phyloP scores from a whole-genome alignment of 192 early-diverging fungal genomes.

The Coemansia sp. region DNA sequence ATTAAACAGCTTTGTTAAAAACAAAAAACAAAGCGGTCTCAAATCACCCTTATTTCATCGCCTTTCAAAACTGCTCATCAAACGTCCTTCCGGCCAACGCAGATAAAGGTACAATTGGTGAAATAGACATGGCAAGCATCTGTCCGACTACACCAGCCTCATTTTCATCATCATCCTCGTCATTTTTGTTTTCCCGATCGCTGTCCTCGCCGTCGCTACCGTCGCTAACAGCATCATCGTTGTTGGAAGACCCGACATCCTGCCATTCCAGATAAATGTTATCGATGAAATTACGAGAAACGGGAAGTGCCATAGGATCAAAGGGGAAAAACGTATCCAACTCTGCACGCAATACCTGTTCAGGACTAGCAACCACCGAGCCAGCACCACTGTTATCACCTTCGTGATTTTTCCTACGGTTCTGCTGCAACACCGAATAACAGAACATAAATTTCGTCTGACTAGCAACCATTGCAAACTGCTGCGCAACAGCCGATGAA shows the following conservation, averaged over 20 bases:
- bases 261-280: conserved; percentile 81
- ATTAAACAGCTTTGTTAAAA: background rate
- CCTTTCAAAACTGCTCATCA: conserved; percentile 5
- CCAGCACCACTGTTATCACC: background rate
- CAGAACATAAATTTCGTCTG: conserved; percentile 83
- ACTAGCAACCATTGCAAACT: conserved; percentile 83
- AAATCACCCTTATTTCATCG: too few species aligned
- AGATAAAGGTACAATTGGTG: conserved; percentile 27
- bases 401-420: conserved; percentile 32
- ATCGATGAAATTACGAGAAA: conserved; percentile 68
- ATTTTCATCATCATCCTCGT: conserved; percentile 54
- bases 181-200: conserved; percentile 50
- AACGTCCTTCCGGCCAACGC: conserved; percentile 10
- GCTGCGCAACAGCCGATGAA: conserved; percentile 71
- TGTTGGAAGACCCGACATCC: conserved; percentile 56
- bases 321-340: conserved; percentile 91
- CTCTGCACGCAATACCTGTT: conserved; percentile 42
- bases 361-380: conserved; percentile 13
- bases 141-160: conserved; percentile 30
- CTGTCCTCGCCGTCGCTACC: conserved; percentile 61
- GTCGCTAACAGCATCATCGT: conserved; percentile 31
- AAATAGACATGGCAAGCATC: conserved; percentile 50
- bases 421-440: conserved; percentile 74
- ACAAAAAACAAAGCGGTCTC: background rate
- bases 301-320: conserved; percentile 81